phyloP scores from a whole-genome alignment of 148 eudicot genomes.

The Vaccinium corymbosum region DNA sequence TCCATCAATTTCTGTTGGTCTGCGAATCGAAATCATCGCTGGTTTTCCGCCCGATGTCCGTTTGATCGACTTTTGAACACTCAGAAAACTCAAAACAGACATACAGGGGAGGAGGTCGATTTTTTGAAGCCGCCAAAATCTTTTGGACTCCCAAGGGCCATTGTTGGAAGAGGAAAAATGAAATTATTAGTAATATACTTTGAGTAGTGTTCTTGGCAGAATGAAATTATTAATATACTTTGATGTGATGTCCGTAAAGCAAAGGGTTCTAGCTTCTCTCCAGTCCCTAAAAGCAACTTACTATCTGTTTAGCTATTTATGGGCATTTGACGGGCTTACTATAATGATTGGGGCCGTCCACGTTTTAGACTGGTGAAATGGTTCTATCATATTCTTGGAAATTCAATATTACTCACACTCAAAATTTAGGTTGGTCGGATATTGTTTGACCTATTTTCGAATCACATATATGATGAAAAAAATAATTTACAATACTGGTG shows the following conservation, averaged over 20 bases:
- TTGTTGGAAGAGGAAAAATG: neutral
- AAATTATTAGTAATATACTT: neutral
- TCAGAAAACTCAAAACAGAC: neutral
- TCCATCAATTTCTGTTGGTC: neutral
- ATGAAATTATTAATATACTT: neutral
- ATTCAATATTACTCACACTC: no score
- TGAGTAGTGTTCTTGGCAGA: neutral
- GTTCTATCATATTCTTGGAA: no score
- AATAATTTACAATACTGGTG: no score
- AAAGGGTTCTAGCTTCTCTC: neutral
- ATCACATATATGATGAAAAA: no score
- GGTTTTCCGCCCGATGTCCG: neutral
- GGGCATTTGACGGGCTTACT: no score
- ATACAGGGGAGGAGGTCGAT: neutral
- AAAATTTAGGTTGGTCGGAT: no score
- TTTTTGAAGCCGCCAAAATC: neutral
- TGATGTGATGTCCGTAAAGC: neutral
- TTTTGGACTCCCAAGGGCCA: neutral
- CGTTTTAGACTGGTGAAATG: no score
- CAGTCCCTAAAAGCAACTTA: no score
- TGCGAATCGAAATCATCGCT: neutral
- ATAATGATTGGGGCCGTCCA: no score
- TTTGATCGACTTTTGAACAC: neutral
- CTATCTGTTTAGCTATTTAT: no score
- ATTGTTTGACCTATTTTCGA: no score